These are phyloP conservation scores for Stropharia rugosoannulata DNA, from an alignment of 768 basidiomycete species.

Conservation along the genomic window DNA sequence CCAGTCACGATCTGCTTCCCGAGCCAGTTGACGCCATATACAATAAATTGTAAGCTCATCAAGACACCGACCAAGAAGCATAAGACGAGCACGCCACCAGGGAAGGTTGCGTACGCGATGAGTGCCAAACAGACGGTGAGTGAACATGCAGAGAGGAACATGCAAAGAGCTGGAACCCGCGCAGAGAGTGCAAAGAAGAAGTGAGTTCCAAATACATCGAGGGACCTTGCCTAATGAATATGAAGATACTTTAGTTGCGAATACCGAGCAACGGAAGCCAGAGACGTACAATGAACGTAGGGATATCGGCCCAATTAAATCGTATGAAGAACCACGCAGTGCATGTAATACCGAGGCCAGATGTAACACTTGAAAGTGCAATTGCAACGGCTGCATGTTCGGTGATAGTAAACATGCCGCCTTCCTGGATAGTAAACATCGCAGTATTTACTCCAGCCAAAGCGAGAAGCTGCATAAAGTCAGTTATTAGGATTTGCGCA, in stretches of 20 bases:
- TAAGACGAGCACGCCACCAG: slow-evolving; percentile 56
- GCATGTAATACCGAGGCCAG: slow-evolving; percentile 63
- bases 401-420: slow-evolving; percentile 49
- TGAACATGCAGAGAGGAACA: slow-evolving; percentile 53
- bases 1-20: slow-evolving; percentile 23
- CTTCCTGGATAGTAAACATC: slow-evolving; percentile 62
- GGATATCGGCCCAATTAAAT: slow-evolving; percentile 52
- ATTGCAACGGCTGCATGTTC: slow-evolving; percentile 48
- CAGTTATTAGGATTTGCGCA: background rate
- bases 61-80: slow-evolving; percentile 58
- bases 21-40: slow-evolving; percentile 47
- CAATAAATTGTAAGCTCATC: slow-evolving; percentile 65
- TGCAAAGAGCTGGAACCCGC: slow-evolving; percentile 61
- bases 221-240: slow-evolving; percentile 39
- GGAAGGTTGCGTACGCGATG: slow-evolving; percentile 66
- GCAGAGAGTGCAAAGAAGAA: slow-evolving; percentile 71
- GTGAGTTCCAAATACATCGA: slow-evolving; percentile 58
- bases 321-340: slow-evolving; percentile 66
- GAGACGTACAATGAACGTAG: slow-evolving; percentile 53
- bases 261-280: background rate
- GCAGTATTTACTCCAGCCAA: slow-evolving; percentile 55
- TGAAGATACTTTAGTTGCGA: background rate
- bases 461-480: slow-evolving; percentile 47
- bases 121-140: slow-evolving; percentile 60
- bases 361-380: slow-evolving; percentile 55